These are phyloP conservation scores for Dioscorea alata DNA, from an alignment of 106 monocot species.

Conservation along the genomic window DNA sequence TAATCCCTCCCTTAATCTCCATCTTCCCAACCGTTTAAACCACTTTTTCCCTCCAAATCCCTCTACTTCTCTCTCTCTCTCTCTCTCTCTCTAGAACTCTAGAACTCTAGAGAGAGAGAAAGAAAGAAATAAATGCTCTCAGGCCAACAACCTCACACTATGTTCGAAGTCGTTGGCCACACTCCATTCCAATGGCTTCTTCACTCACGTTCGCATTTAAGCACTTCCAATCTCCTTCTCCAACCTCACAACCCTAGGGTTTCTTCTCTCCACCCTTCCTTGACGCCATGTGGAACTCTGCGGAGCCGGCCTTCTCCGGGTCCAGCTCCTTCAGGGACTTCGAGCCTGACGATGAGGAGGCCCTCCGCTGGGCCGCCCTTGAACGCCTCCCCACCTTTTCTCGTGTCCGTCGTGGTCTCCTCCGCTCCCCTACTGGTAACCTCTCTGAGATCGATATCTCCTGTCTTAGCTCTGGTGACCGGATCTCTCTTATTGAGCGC, in stretches of 20 bases:
- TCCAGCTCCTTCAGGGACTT: constrained; percentile 57
- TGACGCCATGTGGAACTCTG: constrained; percentile 54
- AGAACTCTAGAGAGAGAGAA: constrained; percentile 10
- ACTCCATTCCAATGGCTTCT: background rate
- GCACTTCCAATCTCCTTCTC: background rate
- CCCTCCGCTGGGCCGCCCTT: constrained; percentile 86
- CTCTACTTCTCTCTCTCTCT: background rate
- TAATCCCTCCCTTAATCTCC: background rate
- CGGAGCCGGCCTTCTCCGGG: constrained; percentile 69
- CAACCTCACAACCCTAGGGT: background rate
- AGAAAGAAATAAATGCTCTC: constrained; percentile 28
- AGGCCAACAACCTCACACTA: constrained; percentile 25
- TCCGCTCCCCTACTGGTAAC: constrained; percentile 17
- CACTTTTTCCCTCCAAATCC: constrained; percentile 2
- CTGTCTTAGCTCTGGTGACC: constrained; percentile 38
- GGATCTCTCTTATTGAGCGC: constrained; percentile 60
- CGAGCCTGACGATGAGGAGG: constrained; percentile 62
- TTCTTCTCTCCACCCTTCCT: background rate
- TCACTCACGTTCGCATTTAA: constrained; percentile 15
- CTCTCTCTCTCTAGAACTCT: background rate
- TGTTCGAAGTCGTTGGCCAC: background rate
- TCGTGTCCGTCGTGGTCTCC: constrained; percentile 61
- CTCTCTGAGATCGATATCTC: constrained; percentile 65
- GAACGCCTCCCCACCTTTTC: constrained; percentile 75
- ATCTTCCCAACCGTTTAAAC: constrained; percentile 20